Base-by-base conservation (phyloP, 345 rosid species). In the Salix koriyanagi region DNA sequence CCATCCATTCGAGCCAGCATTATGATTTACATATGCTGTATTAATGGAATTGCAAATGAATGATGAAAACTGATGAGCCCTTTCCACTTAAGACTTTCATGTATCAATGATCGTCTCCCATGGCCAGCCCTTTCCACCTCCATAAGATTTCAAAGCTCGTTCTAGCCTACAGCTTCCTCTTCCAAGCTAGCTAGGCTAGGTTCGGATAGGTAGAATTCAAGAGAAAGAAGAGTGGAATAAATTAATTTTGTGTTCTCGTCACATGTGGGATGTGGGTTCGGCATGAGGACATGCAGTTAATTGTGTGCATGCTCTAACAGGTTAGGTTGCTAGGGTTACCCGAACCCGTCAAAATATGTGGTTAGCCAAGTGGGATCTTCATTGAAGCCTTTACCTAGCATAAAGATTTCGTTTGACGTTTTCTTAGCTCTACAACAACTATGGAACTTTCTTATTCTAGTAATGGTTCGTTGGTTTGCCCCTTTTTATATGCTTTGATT, bases 221-320 rank as follows among this genome's bases (percentile, higher is more conserved):
- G 42, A 39, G 39, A 41, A 39, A 68, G 18, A 36, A 67, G 42
- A 32, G 48, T 10, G 15, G 44, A 23, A 7, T 6, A 21, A 42
- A 44, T 39, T 21, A 2, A 68, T 36, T 36, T 67, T 25, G 14
- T 10, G 26, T 37, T 15, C 4, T 28, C 68, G 54, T 71, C 21
- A 52, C 74, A 71, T 52, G 74, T 71, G 65, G 44, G 65, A 2
- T 71, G 74, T 30, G 65, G 21, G 74, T 71, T 71, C 34, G 74
- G 74, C 28, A 71, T 32, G 71, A n/a, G 71, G 30, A 23, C 42
- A 8, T 68, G 54, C 4, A 68, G 19, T 68, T 23, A 68, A 37
- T 68, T 10, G 44, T 21, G 44, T 66, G 28, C 28, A 28, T 28
- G 37, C 69, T 21, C 44, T 65, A 1, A 32, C 3, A 34, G 37